Base-by-base conservation (phyloP, 768 basidiomycete species). In the Psilocybe cubensis region DNA sequence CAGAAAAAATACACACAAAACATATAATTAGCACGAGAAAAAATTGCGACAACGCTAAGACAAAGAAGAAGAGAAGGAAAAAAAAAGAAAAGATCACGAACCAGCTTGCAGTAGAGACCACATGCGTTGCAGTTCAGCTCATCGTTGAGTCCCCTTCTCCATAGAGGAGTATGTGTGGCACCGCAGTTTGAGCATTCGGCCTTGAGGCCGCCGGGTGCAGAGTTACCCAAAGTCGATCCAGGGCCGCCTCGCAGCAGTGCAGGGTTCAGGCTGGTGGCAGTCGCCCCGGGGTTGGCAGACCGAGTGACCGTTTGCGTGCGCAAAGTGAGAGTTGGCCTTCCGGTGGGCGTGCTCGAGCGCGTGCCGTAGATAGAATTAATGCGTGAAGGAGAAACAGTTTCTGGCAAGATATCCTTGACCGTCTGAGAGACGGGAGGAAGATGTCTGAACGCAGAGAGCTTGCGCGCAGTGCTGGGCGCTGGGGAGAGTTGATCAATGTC, bases 51-150 rank as follows among this genome's bases (percentile, higher is more conserved):
- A 24, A 14, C 12, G 29, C 27, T 53, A 47, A 38, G 63, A 45
- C 44, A 17, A 52, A 42, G 24, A 54, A 38, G 58, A 56, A 17
- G 23, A 38, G 17, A 43, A 29, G 17, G 12, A 51, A 3, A 38
- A 25, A 24, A 45, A 25, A 58, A 54, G 25, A 29, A 24, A 54
- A 20, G 18, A 52, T 11, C 43, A 81, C 85, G 49, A 66, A 89
- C 92, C 73, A 92, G 69, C 68, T 94, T 94, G 71, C 91, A 94
- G 68, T 94, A 94, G 40, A 94, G 74, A 3, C 92, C 92, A 61
- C 92, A 94, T 0, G 92, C 92, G 63, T 94, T 94, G 68, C 92
- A 94, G 64, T 94, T 94, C 56, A 94, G 71, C 74, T 94, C 92
- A 61, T 94, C 92, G 60, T 93, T 94, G 63, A 94, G 71, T 0